Evolutionary conservation across 768 basidiomycete species (phyloP), one percentile per base, ranked within the genome.

Genomic region (Gloeopeniophorella convolvens): DNA sequence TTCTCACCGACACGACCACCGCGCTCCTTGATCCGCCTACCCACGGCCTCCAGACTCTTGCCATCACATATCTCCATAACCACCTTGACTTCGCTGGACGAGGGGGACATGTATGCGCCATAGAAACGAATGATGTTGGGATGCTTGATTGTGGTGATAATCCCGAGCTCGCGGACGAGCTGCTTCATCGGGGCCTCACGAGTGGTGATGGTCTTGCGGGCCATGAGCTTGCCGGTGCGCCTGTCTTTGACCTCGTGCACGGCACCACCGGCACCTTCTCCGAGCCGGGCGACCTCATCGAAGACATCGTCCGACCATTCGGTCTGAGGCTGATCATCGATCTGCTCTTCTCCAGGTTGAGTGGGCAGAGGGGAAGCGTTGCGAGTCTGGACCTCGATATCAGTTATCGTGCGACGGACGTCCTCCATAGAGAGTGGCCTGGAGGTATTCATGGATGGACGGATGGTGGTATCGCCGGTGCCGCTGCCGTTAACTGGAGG

Each of bases 251-350:
- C 94, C 68, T 91, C 93, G 66, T 95, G 84, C 10, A 99, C 96
- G 7, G 92, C 93, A 39, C 96, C 96, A 39, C 94, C 93, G 48
- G 93, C 91, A 34, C 96, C 96, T 62, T 97, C 93, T 16, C 96
- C 96, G 2, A 99, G 72, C 46, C 89, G 79, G 12, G 71, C 66
- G 8, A 92, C 56, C 57, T 89, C 86, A 58, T 92, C 86, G 48
- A 97, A 74, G 49, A 80, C 63, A 48, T 79, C 78, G 63, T 91
- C 88, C 7, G 79, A 75, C 75, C 78, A 89, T 48, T 77, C 57
- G 12, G 46, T 53, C 40, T 63, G 65, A 9, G 61, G 57, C 34
- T 68, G 66, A 58, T 69, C 68, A 54, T 70, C 67, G 43, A 65
- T 24, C 62, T 59, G 52, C 62, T 54, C 60, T 60, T 59, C 52